Evolutionary conservation across 2,329 filamentous ascomycete species (phyloP).

Genomic region (Dryadomyces quercus-mongolicae): DNA sequence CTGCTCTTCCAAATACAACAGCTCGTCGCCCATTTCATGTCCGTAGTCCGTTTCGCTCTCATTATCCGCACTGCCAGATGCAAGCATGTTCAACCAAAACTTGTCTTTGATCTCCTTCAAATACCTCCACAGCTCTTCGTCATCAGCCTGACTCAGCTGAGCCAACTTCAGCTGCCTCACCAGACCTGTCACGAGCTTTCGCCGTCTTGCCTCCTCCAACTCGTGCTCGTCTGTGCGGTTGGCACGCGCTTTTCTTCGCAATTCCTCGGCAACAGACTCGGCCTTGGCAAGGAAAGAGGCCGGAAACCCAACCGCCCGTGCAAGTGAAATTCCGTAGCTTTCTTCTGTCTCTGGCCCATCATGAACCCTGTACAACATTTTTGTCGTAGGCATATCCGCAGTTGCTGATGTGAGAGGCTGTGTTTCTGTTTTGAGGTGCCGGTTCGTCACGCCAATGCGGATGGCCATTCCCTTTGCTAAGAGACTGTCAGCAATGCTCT

Average conservation of each 20-base stretch:
- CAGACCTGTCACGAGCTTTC: constrained; percentile 66
- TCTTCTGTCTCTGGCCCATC: constrained; percentile 58
- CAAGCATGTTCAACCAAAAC: constrained; percentile 60
- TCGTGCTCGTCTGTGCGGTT: constrained; percentile 17
- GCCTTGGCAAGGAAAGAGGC: constrained; percentile 54
- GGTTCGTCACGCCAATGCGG: constrained; percentile 65
- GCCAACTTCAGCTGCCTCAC: constrained; percentile 38
- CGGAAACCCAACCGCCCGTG: constrained; percentile 63
- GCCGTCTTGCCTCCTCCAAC: constrained; percentile 32
- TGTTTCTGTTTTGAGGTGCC: constrained; percentile 67
- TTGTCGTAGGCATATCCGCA: constrained; percentile 48
- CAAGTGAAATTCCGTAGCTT: constrained; percentile 77
- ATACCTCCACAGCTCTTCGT: constrained; percentile 50
- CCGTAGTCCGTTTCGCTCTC: background rate
- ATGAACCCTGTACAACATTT: constrained; percentile 77
- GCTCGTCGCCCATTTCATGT: background rate
- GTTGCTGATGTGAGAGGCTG: constrained; percentile 16
- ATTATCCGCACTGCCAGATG: background rate
- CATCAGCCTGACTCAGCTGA: constrained; percentile 50
- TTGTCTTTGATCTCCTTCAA: constrained; percentile 58
- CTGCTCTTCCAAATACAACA: background rate
- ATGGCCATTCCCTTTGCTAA: constrained; percentile 59
- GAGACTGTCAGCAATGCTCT: background rate
- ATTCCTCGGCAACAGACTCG: constrained; percentile 47
- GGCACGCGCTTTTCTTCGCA: constrained; percentile 48